Base-by-base conservation (phyloP, 1,284 basidiomycete genomes). In the Cutaneotrichosporon cyanovorans region DNA sequence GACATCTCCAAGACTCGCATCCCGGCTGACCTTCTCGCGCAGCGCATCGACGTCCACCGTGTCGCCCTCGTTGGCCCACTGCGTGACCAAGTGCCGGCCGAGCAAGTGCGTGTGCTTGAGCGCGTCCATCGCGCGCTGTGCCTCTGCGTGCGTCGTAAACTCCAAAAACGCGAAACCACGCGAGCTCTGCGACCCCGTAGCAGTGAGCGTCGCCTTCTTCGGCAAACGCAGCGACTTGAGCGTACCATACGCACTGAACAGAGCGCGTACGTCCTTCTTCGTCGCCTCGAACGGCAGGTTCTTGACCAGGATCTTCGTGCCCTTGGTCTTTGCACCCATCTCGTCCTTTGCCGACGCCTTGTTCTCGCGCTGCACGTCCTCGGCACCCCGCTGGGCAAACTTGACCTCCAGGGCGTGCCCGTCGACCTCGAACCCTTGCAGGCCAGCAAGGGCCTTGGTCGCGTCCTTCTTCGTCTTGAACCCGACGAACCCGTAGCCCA, bases 101-200 rank as follows among this genome's bases (percentile, higher is more conserved):
- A 98, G 81, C 60, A 98, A 81, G 76, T 98, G 95, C 0, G 91
- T 96, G 72, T 97, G 90, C 56, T 81, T 79, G 34, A 98, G 78
- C 4, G 87, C 81, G 18, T 80, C 79, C 69, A 84, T 88, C 0
- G 87, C 90, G 37, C 83, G 83, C 69, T 87, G 82, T 2, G 90
- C 91, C 62, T 96, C 90, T 45, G 82, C 81, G 12, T 85, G 78
- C 2, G 87, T 83, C 20, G 85, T 78, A 64, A 93, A 95, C 60
- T 98, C 93, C 56, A 97, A 77, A 75, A 98, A 98, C 1, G 88
- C 93, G 66, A 97, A 98, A 9, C 93, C 93, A 23, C 93, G 82
- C 5, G 68, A 64, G 1, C 61, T 56, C 18, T 61, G 54, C 7
- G 65, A 57, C 10, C 68, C 69, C 6, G 60, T 60, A 1, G 85